phyloP scores from a whole-genome alignment of 2,329 filamentous ascomycete genomes.

The Pleurostoma richardsiae region DNA sequence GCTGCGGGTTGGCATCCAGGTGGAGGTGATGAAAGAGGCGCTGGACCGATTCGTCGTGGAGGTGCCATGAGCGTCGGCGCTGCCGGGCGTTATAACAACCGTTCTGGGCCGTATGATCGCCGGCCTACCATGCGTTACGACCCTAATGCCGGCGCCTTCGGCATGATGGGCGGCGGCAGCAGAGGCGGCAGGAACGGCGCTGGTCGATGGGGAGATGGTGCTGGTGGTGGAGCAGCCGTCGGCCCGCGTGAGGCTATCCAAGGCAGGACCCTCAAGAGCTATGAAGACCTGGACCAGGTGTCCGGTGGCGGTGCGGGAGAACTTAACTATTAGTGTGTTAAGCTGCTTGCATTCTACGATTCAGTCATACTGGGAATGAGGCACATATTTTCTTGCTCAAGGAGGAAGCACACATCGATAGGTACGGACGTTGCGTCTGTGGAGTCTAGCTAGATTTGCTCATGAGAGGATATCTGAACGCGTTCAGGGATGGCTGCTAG shows the following conservation, averaged over 20 bases:
- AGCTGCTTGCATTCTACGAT: not conserved
- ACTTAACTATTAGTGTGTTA: constrained; percentile 71
- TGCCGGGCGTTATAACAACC: constrained; percentile 52
- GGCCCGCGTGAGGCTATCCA: constrained; percentile 89
- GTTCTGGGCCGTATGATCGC: constrained; percentile 71
- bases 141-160: constrained; percentile 43
- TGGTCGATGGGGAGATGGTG: constrained; percentile 67
- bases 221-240: constrained; percentile 68
- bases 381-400: no score
- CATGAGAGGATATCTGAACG: no score
- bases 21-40: constrained; percentile 47
- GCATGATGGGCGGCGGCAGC: constrained; percentile 40
- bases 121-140: constrained; percentile 42
- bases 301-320: constrained; percentile 71
- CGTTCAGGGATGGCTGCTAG: no score
- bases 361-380: no score
- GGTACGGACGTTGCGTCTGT: no score
- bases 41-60: constrained; percentile 65
- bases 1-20: constrained; percentile 44
- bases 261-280: constrained; percentile 89
- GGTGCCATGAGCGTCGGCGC: constrained; percentile 39
- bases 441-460: no score
- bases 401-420: no score
- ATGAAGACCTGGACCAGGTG: constrained; percentile 92
- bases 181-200: constrained; percentile 39